Evolutionary conservation across 208 protist species (phyloP).

Genomic region (Wallacemonas sp.): DNA sequence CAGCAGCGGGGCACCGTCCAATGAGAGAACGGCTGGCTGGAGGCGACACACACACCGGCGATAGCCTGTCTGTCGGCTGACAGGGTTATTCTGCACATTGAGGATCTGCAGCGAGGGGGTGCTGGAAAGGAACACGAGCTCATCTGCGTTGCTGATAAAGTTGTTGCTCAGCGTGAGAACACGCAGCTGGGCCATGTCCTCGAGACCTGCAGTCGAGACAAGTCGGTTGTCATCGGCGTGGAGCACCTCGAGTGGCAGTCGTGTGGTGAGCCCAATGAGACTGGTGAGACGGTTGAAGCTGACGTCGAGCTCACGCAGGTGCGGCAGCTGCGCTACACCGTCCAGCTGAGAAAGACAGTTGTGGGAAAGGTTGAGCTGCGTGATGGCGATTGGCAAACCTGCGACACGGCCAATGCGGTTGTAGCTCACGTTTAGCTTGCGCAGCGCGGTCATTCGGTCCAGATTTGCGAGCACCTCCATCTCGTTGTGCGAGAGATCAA

Average conservation of each 20-base stretch:
- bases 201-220: slow-evolving; percentile 42
- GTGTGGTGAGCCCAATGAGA: slow-evolving; percentile 48
- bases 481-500: slow-evolving; percentile 83
- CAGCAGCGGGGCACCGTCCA: slow-evolving; percentile 69
- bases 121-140: slow-evolving; percentile 54
- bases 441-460: slow-evolving; percentile 53
- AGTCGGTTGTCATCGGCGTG: slow-evolving; percentile 74
- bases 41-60: slow-evolving; percentile 42
- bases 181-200: slow-evolving; percentile 51
- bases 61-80: slow-evolving; percentile 51
- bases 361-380: slow-evolving; percentile 71
- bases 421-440: slow-evolving; percentile 65
- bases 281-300: slow-evolving; percentile 66
- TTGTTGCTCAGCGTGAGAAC: slow-evolving; percentile 67
- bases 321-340: slow-evolving; percentile 46
- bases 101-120: slow-evolving; percentile 61
- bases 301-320: slow-evolving; percentile 77
- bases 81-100: slow-evolving; percentile 54
- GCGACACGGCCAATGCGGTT: slow-evolving; percentile 58
- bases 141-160: slow-evolving; percentile 69
- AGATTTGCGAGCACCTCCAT: slow-evolving; percentile 56
- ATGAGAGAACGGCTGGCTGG: slow-evolving; percentile 46
- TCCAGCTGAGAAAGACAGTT: slow-evolving; percentile 73
- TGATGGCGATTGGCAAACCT: slow-evolving; percentile 62
- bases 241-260: slow-evolving; percentile 56